These are phyloP conservation scores for Solanum verrucosum DNA, from an alignment of 257 asterid species.

Conservation along the genomic window DNA sequence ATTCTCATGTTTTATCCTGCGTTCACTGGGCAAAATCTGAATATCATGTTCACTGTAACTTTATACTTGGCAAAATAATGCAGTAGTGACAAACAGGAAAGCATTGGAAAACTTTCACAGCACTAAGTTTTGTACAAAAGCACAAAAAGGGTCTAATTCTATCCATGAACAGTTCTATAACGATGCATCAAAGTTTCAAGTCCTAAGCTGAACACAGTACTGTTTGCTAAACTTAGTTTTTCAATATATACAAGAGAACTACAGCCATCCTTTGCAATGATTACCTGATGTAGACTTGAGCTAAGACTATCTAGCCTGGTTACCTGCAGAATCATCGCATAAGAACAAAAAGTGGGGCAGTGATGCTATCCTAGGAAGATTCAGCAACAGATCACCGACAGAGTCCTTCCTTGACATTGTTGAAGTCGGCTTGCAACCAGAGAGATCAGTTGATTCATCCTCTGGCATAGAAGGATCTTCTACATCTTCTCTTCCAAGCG, in stretches of 20 bases:
- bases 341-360: slow-evolving; percentile 84
- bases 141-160: neutral
- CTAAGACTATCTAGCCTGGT: slow-evolving; percentile 42
- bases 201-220: neutral
- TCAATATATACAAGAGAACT: slow-evolving; percentile 4
- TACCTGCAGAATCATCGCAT: slow-evolving; percentile 44
- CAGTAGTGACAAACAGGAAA: neutral
- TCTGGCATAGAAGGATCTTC: slow-evolving; percentile 1
- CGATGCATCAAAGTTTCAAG: neutral
- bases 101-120: neutral
- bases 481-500: neutral
- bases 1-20: neutral
- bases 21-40: neutral
- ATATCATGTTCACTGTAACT: neutral
- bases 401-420: slow-evolving; percentile 82
- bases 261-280: neutral
- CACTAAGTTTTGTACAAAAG: neutral
- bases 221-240: neutral
- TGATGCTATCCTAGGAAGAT: slow-evolving; percentile 90
- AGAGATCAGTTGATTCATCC: slow-evolving; percentile 10
- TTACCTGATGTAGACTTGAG: neutral
- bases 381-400: slow-evolving; percentile 65
- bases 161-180: neutral
- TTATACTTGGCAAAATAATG: neutral
- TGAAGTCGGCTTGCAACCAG: slow-evolving; percentile 21